A percentile compares a stretch with the other conserved stretches of the same genome.
phyloP scores from a whole-genome alignment of 164 flowering plant species.

The Santalum album region DNA sequence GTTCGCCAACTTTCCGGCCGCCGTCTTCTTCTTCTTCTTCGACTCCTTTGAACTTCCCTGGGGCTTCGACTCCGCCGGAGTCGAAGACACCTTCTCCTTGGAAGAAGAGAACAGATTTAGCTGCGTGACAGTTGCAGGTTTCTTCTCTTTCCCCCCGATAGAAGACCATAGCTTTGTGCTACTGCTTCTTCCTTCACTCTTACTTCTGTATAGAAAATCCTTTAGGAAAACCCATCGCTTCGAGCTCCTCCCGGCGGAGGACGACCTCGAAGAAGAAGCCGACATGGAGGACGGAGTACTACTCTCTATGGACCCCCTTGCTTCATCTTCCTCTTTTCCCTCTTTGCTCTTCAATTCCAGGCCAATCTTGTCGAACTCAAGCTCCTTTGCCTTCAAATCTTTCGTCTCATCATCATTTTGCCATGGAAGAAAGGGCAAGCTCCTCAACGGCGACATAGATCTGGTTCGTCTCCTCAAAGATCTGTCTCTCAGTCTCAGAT shows the following conservation, averaged over 20 bases:
- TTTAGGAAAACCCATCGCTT: constrained; percentile 56
- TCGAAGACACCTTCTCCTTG: constrained; percentile 33
- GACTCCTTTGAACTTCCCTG: too few species aligned
- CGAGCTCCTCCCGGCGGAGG: constrained; percentile 51
- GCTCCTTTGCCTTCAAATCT: constrained; percentile 2
- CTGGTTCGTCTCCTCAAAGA: constrained; percentile 50
- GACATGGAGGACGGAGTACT: constrained; percentile 19
- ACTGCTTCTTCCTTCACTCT: constrained; percentile 55
- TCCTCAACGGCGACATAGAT: constrained; percentile 51
- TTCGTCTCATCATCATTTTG: neutral
- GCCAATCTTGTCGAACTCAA: neutral
- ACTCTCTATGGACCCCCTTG: constrained; percentile 11
- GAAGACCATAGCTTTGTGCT: constrained; percentile 35
- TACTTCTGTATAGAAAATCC: constrained; percentile 52
- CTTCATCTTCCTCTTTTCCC: constrained; percentile 6
- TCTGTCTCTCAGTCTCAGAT: constrained; percentile 28
- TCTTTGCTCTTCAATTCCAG: constrained; percentile 9
- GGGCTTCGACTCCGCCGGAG: neutral
- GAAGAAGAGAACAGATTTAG: too few species aligned
- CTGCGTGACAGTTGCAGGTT: too few species aligned
- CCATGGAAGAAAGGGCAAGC: constrained; percentile 17
- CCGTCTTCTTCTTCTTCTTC: constrained; percentile 7
- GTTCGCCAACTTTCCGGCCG: constrained; percentile 15
- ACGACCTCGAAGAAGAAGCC: constrained; percentile 39
- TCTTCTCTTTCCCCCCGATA: too few species aligned